Conservation (phyloP, 2,329 filamentous ascomycete genomes). For the Penicillium fuscoglaucum region DNA sequence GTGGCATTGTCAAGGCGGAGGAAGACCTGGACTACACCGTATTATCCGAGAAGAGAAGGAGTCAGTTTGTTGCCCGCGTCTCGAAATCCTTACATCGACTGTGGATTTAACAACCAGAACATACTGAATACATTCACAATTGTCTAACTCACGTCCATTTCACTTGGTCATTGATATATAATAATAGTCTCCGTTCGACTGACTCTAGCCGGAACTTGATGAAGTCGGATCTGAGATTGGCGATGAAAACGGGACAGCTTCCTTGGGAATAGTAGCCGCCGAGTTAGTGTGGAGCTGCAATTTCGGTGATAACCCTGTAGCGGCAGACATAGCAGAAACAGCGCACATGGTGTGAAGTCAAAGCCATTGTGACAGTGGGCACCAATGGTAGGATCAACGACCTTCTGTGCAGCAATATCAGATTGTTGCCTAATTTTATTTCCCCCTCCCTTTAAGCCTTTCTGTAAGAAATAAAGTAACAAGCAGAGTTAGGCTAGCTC, state of each 20-base stretch:
- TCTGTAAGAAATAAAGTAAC: no score
- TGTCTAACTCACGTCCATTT: not conserved
- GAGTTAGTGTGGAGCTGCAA: not conserved
- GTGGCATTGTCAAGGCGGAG: not conserved
- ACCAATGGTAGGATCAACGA: not conserved
- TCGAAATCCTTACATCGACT: not conserved
- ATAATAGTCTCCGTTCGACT: not conserved
- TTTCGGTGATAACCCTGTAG: conserved; percentile 15
- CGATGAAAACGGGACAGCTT: not conserved
- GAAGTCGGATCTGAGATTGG: not conserved
- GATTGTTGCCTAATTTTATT: not conserved
- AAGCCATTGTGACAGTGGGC: conserved; percentile 16
- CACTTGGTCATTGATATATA: not conserved
- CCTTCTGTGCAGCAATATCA: conserved; percentile 1
- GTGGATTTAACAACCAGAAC: not conserved
- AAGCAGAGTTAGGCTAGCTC: no score
- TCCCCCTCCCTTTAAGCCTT: no score
- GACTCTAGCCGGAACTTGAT: not conserved
- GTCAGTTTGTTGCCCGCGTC: not conserved
- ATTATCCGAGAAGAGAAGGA: not conserved
- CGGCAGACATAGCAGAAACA: conserved; percentile 24
- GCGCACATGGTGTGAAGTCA: conserved; percentile 29
- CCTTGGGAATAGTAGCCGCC: not conserved
- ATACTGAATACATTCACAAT: not conserved
- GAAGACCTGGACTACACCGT: not conserved